phyloP scores from a whole-genome alignment of 441 rosid genomes.

The Populus trichocarpa region DNA sequence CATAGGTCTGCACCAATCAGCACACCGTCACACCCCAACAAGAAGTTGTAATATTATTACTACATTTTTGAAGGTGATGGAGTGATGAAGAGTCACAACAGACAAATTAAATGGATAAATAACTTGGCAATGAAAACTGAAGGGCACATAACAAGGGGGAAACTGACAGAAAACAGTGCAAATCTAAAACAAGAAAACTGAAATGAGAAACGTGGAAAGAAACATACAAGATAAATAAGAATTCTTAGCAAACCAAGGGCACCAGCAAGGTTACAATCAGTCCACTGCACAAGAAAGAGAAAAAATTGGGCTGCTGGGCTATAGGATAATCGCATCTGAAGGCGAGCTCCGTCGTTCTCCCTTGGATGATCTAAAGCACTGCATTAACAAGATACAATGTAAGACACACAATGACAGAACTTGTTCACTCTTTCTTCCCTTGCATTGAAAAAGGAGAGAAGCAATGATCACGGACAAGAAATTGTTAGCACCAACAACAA shows the following conservation, averaged over 20 bases:
- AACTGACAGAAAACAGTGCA: background rate
- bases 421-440: background rate
- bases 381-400: slow-evolving; percentile 15
- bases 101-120: background rate
- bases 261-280: slow-evolving; percentile 71
- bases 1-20: slow-evolving; percentile 60
- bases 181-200: background rate
- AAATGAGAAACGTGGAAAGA: slow-evolving; percentile 5
- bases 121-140: background rate
- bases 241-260: slow-evolving; percentile 69
- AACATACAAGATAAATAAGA: slow-evolving; percentile 52
- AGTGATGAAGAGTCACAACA: background rate
- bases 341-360: slow-evolving; percentile 65
- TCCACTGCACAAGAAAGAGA: slow-evolving; percentile 68
- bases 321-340: slow-evolving; percentile 73
- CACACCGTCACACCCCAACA: slow-evolving; percentile 22
- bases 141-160: background rate
- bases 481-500: background rate
- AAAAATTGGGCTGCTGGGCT: slow-evolving; percentile 66
- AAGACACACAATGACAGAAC: background rate
- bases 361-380: slow-evolving; percentile 67
- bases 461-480: background rate
- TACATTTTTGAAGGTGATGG: slow-evolving; percentile 4
- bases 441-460: background rate
- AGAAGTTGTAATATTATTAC: slow-evolving; percentile 13